Evolutionary conservation across 2,329 filamentous ascomycete species (phyloP).

Genomic region (Exophiala alcalophila): DNA sequence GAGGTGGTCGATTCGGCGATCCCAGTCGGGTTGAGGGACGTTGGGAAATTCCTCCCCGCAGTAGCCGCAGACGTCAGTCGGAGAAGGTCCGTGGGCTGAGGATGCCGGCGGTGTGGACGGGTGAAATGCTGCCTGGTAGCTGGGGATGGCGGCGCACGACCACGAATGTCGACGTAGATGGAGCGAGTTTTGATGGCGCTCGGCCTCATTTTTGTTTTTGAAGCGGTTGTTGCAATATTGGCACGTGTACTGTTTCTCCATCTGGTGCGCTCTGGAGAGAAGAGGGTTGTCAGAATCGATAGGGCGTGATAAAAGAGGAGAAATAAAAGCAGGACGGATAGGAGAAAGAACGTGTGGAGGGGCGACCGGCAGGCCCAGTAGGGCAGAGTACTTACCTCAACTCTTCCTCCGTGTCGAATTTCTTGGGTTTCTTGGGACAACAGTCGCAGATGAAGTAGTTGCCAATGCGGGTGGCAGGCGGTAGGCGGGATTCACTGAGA

Average conservation of each 20-base stretch:
- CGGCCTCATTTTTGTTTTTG: constrained; percentile 98
- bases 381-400: constrained; percentile 62
- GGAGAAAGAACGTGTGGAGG: not conserved
- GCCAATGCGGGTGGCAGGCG: constrained; percentile 47
- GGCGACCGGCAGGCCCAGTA: not conserved
- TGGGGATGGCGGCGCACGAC: constrained; percentile 83
- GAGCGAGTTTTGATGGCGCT: constrained; percentile 91
- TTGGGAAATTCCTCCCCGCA: constrained; percentile 89
- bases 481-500: constrained; percentile 36
- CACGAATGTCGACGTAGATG: constrained; percentile 91
- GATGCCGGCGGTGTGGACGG: constrained; percentile 57
- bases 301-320: not conserved
- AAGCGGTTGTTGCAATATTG: constrained; percentile 90
- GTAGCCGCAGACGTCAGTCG: constrained; percentile 80
- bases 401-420: constrained; percentile 81
- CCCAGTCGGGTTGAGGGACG: constrained; percentile 76
- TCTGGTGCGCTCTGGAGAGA: constrained; percentile 69
- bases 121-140: constrained; percentile 81
- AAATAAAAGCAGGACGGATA: not conserved
- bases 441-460: constrained; percentile 79
- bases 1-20: constrained; percentile 78
- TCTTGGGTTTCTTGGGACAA: constrained; percentile 95
- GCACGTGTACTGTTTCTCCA: constrained; percentile 95
- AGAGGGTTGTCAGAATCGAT: constrained; percentile 9
- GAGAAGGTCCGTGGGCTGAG: constrained; percentile 34